Percentiles rank a stretch among this genome's conserved stretches.
These are phyloP conservation scores for Alternaria infectoria DNA, from an alignment of 2,329 filamentous ascomycete genomes.

Conservation along the genomic window DNA sequence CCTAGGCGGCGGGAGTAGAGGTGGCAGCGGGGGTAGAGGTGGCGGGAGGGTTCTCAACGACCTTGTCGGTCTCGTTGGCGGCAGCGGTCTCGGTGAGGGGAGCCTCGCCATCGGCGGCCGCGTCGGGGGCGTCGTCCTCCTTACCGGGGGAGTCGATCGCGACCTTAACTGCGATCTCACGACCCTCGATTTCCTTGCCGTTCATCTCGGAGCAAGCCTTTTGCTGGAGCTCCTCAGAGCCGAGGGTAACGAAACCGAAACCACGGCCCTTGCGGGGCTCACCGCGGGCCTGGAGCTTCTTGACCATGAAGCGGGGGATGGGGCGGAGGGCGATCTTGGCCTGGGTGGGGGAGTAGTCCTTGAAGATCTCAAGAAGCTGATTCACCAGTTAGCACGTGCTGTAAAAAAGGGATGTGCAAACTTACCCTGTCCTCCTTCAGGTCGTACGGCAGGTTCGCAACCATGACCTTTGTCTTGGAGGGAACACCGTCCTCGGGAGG, in stretches of 20 bases:
- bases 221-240: conserved; percentile 93
- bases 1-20: conserved; percentile 43
- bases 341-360: conserved; percentile 86
- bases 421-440: conserved; percentile 94
- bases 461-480: conserved; percentile 99
- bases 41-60: conserved; percentile 30
- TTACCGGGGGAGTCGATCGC: conserved; percentile 99
- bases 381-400: background rate
- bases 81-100: conserved; percentile 40
- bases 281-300: conserved; percentile 98
- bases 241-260: conserved; percentile 96
- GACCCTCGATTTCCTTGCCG: conserved; percentile 97
- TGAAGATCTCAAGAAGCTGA: conserved; percentile 97
- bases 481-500: conserved; percentile 96
- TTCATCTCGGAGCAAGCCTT: conserved; percentile 99
- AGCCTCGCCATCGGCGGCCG: conserved; percentile 46
- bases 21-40: conserved; percentile 41
- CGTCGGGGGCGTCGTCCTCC: conserved; percentile 77
- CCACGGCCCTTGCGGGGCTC: conserved; percentile 99
- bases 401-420: background rate
- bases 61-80: conserved; percentile 26
- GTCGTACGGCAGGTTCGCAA: conserved; percentile 98
- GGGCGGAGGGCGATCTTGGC: conserved; percentile 99
- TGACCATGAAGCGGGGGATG: conserved; percentile 99
- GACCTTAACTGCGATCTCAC: conserved; percentile 99